phyloP scores from a whole-genome alignment of 805 yeast species.

The Cyberlindnera americana region DNA sequence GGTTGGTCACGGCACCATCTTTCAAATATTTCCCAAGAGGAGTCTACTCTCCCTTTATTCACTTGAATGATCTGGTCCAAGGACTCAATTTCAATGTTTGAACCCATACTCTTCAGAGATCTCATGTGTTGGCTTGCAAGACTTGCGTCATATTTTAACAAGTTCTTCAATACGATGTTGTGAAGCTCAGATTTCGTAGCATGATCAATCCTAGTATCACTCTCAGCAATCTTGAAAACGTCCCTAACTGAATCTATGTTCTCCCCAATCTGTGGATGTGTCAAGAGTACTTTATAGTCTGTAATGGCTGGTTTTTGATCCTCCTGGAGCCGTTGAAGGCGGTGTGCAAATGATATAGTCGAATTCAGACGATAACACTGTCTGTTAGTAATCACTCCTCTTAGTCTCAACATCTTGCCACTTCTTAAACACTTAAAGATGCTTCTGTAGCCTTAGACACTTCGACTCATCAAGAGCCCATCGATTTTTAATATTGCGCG shows the following conservation, averaged over 20 bases:
- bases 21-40: constrained; percentile 45
- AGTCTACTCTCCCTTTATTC: constrained; percentile 52
- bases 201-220: not conserved
- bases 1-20: constrained; percentile 20
- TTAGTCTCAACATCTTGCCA: not conserved
- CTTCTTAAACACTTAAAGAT: too few relatives aligned
- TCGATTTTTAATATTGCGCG: too few relatives aligned
- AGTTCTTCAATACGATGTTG: constrained; percentile 20
- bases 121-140: constrained; percentile 30
- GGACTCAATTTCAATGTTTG: constrained; percentile 23
- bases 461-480: too few relatives aligned
- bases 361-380: not conserved
- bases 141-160: constrained; percentile 30
- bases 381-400: not conserved
- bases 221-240: constrained; percentile 6
- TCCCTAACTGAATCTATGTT: constrained; percentile 9
- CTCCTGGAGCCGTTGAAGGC: not conserved
- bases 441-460: too few relatives aligned
- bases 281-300: constrained; percentile 3
- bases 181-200: constrained; percentile 15
- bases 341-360: not conserved
- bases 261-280: constrained; percentile 7
- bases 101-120: constrained; percentile 24
- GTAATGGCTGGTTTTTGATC: not conserved
- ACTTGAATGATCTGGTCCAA: constrained; percentile 33